Percentiles rank a stretch among this genome's conserved stretches.
These are phyloP conservation scores for Xylaria venustula DNA, from an alignment of 495 filamentous ascomycete species.

Conservation along the genomic window DNA sequence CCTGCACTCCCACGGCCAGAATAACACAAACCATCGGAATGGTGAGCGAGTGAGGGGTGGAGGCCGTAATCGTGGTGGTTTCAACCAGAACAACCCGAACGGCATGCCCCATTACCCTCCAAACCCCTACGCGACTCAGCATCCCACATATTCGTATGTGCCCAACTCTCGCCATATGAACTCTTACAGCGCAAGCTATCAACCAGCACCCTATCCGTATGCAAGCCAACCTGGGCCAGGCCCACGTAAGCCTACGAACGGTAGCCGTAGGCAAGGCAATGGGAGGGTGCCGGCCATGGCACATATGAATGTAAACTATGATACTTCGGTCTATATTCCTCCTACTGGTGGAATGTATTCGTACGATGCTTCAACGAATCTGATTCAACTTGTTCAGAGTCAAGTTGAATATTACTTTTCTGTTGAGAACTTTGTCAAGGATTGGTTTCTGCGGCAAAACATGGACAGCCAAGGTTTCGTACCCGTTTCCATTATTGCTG, in stretches of 20 bases:
- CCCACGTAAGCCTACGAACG: conserved; percentile 16
- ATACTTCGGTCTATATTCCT: conserved; percentile 55
- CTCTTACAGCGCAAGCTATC: conserved; percentile 32
- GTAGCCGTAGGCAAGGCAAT: conserved; percentile 20
- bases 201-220: conserved; percentile 30
- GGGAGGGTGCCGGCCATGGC: conserved; percentile 19
- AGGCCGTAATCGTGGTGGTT: conserved; percentile 25
- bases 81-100: conserved; percentile 21
- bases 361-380: neutral
- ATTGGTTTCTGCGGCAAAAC: conserved; percentile 79
- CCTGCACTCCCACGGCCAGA: conserved; percentile 19
- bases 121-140: neutral
- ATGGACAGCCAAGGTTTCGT: conserved; percentile 97
- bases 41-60: conserved; percentile 24
- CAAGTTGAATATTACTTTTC: conserved; percentile 98
- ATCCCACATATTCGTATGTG: conserved; percentile 19
- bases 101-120: conserved; percentile 22
- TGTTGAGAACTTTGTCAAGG: conserved; percentile 93
- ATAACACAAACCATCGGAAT: conserved; percentile 10
- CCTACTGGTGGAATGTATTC: conserved; percentile 34
- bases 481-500: conserved; percentile 69
- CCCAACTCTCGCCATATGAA: conserved; percentile 44
- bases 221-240: conserved; percentile 16
- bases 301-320: conserved; percentile 46
- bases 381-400: conserved; percentile 13